These are phyloP conservation scores for Prillingera fragicola DNA, from an alignment of 1,284 basidiomycete genomes.

Conservation along the genomic window DNA sequence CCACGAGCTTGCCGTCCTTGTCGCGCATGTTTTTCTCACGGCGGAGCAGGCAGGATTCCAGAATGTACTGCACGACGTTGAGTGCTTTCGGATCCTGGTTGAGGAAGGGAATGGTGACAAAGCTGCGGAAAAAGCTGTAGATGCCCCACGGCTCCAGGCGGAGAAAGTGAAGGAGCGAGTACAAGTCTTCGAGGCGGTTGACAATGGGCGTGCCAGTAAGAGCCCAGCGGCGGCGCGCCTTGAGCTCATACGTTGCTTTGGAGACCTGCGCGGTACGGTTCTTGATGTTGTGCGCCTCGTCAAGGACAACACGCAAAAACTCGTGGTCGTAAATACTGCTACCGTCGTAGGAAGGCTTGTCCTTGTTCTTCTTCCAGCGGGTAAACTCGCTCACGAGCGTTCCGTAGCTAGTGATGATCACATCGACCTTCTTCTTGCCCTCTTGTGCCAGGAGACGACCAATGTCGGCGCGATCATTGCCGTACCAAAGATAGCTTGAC, in stretches of 20 bases:
- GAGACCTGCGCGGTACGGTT: constrained; percentile 83
- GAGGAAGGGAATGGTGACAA: constrained; percentile 83
- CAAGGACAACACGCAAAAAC: constrained; percentile 49
- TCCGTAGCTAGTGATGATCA: constrained; percentile 87
- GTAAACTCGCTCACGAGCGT: constrained; percentile 76
- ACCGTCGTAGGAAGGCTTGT: constrained; percentile 53
- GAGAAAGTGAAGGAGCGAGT: constrained; percentile 82
- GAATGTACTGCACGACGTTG: constrained; percentile 85
- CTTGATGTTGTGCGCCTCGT: constrained; percentile 95
- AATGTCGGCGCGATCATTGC: constrained; percentile 70
- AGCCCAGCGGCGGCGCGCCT: constrained; percentile 78
- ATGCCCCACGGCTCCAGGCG: constrained; percentile 86
- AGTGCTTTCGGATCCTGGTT: constrained; percentile 82
- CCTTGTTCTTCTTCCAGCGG: constrained; percentile 53
- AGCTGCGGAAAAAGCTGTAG: constrained; percentile 79
- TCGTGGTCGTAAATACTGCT: constrained; percentile 58
- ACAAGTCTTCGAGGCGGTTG: constrained; percentile 88
- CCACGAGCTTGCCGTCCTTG: constrained; percentile 77
- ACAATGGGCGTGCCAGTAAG: constrained; percentile 95
- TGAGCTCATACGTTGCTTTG: constrained; percentile 80
- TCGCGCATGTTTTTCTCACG: constrained; percentile 93
- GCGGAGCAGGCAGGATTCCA: constrained; percentile 81
- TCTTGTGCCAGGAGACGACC: constrained; percentile 58
- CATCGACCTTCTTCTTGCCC: constrained; percentile 55
- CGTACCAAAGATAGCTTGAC: constrained; percentile 70